A percentile compares a stretch with the other conserved stretches of the same genome.
Evolutionary conservation across 2,329 filamentous ascomycete genomes (phyloP).

Genomic region (Trichothecium roseum): DNA sequence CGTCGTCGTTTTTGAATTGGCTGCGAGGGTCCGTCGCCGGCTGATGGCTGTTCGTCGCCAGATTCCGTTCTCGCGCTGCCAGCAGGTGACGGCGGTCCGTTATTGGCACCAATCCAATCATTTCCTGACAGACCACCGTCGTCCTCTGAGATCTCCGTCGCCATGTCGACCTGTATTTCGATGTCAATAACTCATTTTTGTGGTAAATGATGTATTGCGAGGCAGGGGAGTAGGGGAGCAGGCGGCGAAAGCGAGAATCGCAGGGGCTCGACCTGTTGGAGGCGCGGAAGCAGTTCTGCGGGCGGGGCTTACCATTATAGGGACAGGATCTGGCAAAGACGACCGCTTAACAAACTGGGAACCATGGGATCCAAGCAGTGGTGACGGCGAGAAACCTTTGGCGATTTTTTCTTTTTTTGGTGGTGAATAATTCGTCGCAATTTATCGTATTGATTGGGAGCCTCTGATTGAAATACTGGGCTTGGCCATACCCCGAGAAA

Average conservation of each 20-base stretch:
- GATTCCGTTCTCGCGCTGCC: slow-evolving; percentile 30
- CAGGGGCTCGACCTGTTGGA: background rate
- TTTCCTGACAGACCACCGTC: slow-evolving; percentile 24
- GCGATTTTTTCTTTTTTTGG: no score
- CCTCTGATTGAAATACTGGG: no score
- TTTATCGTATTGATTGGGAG: no score
- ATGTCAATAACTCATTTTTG: slow-evolving; percentile 10
- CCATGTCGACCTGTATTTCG: slow-evolving; percentile 12
- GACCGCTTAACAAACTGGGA: no score
- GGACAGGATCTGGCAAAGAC: no score
- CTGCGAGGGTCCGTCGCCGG: slow-evolving; percentile 27
- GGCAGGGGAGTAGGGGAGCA: background rate
- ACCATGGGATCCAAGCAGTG: no score
- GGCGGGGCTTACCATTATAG: no score
- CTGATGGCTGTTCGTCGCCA: slow-evolving; percentile 20
- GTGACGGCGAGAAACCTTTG: no score
- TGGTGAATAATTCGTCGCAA: no score
- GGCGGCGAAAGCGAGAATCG: slow-evolving; percentile 1
- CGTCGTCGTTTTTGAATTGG: slow-evolving; percentile 68
- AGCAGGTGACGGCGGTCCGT: slow-evolving; percentile 28
- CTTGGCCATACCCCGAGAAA: no score
- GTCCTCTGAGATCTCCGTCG: slow-evolving; percentile 32
- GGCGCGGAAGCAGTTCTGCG: no score
- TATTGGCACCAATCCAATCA: slow-evolving; percentile 14
- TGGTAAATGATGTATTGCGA: slow-evolving; percentile 3